A percentile compares a stretch with the other conserved stretches of the same genome.
Conservation (phyloP, 345 rosid species). For the Noccaea bulbosa region DNA sequence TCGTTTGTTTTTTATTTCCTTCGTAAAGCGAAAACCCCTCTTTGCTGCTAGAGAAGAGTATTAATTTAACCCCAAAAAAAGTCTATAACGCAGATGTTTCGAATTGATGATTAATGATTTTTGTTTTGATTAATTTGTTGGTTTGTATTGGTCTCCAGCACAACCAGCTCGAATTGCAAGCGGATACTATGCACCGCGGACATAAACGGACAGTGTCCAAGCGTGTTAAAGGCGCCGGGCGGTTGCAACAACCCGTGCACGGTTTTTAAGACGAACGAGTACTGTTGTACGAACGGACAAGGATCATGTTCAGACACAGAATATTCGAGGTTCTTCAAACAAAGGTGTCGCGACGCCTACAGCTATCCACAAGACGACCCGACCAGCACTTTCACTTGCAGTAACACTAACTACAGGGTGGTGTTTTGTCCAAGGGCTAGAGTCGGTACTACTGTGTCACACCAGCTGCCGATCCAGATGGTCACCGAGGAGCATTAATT, state of each 20-base stretch:
- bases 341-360: constrained; percentile 44
- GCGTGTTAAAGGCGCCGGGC: constrained; percentile 38
- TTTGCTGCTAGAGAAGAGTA: no score
- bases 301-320: constrained; percentile 36
- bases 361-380: constrained; percentile 52
- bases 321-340: constrained; percentile 45
- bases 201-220: constrained; percentile 61
- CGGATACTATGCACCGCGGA: constrained; percentile 53
- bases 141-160: no score
- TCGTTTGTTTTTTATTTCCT: no score
- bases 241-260: constrained; percentile 57
- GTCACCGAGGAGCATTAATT: constrained; percentile 35
- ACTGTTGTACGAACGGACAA: constrained; percentile 49
- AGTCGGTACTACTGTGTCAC: neutral
- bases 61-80: neutral
- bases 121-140: no score
- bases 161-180: constrained; percentile 46
- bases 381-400: constrained; percentile 46
- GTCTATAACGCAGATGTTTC: no score
- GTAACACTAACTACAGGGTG: constrained; percentile 44
- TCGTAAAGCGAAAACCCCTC: no score
- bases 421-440: constrained; percentile 46
- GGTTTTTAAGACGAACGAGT: constrained; percentile 50
- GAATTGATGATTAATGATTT: no score
- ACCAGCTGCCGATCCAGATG: constrained; percentile 40